Base-by-base conservation (phyloP, 768 basidiomycete genomes). In the Boletus reticuloceps region DNA sequence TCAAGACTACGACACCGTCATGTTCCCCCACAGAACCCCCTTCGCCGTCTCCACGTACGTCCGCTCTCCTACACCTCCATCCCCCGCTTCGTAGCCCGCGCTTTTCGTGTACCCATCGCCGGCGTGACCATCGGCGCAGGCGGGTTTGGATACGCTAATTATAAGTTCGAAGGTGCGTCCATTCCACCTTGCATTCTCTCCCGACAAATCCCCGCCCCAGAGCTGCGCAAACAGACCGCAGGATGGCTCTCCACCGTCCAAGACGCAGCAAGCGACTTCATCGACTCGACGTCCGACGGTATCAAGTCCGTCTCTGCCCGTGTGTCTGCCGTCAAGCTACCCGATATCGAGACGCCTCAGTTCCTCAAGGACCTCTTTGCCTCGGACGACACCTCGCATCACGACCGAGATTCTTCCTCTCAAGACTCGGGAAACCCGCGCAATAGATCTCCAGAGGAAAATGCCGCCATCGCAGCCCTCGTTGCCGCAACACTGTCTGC, bases 111-210 rank as follows among this genome's bases (percentile, higher is more conserved):
- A 1, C 94, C 94, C 27, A 80, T 93, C 55, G 94, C 92, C 16
- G 93, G 89, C 7, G 89, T 86, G 36, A 92, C 92, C 2, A 82
- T 95, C 25, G 95, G 95, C 5, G 94, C 89, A 0, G 95, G 95
- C 11, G 88, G 92, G 0, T 75, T 96, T 53, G 92, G 91, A 6
- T 98, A 97, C 73, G 95, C 94, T 20, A 94, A 96, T 70, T 96
- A 96, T 77, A 94, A 94, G 75, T 87, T 96, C 64, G 95, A 98
- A 77, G 92, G 95, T 93, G 57, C 60, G 81, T 72, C 34, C 51
- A 1, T 9, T 36, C 5, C 48, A 3, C 25, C 42, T 14, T 37
- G 16, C 14, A 19, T 17, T 34, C 20, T 50, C 48, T 12, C 5
- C 19, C 16, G 14, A 16, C 56, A 10, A 54, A 55, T 42, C 13